These are phyloP conservation scores for Thuja plicata DNA, from an alignment of 83 land plant genomes.

Conservation along the genomic window DNA sequence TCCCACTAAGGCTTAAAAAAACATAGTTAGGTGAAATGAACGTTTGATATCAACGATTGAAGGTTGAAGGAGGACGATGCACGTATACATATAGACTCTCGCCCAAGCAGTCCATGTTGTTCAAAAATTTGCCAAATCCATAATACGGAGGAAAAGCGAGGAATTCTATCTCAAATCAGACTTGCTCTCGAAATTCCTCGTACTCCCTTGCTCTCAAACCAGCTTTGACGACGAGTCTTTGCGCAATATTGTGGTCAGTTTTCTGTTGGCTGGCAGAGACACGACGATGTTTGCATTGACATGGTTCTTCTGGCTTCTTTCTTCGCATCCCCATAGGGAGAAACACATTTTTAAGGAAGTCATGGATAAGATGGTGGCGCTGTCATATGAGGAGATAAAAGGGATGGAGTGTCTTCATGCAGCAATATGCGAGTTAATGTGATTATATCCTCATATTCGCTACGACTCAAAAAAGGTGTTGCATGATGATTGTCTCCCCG, in stretches of 20 bases:
- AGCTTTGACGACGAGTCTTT: slow-evolving; percentile 18
- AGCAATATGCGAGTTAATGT: slow-evolving; percentile 36
- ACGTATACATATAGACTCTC: too few species aligned
- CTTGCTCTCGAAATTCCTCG: too few species aligned
- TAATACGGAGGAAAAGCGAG: too few species aligned
- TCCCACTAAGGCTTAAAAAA: too few species aligned
- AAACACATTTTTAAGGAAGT: slow-evolving; percentile 3
- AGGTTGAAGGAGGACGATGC: too few species aligned
- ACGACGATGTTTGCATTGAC: slow-evolving; percentile 27
- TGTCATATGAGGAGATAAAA: slow-evolving; percentile 20
- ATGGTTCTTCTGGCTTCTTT: slow-evolving; percentile 33
- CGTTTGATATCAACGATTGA: too few species aligned
- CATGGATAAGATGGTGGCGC: neutral
- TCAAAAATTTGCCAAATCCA: too few species aligned
- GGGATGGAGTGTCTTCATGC: slow-evolving; percentile 48
- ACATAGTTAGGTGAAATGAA: too few species aligned
- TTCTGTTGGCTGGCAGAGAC: slow-evolving; percentile 39
- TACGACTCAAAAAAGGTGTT: slow-evolving; percentile 36
- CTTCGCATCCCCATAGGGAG: slow-evolving; percentile 14
- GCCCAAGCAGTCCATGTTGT: too few species aligned
- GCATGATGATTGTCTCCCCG: slow-evolving; percentile 46
- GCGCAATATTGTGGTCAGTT: slow-evolving; percentile 37
- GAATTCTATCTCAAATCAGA: too few species aligned
- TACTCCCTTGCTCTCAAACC: too few species aligned
- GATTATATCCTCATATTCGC: slow-evolving; percentile 55